phyloP scores from a whole-genome alignment of 345 rosid genomes.

The Pugionium dolabratum region DNA sequence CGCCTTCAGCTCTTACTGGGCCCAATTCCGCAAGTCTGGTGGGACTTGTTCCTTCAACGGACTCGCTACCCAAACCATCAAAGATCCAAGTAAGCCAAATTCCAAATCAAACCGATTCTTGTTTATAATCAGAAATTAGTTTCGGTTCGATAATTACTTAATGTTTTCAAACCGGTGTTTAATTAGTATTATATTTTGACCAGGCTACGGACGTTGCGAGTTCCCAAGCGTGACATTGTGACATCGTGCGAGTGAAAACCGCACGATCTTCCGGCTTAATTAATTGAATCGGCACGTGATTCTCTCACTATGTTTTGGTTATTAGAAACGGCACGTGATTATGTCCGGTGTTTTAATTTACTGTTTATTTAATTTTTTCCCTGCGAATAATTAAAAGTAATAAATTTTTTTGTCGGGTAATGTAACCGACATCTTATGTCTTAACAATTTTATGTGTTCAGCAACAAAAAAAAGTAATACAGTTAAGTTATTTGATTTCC shows the following conservation, averaged over 20 bases:
- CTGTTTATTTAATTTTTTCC: conserved; percentile 13
- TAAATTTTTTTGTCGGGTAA: too few species aligned
- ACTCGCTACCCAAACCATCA: conserved; percentile 63
- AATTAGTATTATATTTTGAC: conserved; percentile 12
- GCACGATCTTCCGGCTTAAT: conserved; percentile 22
- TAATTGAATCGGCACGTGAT: conserved; percentile 26
- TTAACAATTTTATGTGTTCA: too few species aligned
- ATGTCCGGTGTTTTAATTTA: background rate
- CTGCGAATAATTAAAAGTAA: background rate
- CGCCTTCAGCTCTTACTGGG: conserved; percentile 90
- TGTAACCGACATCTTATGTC: too few species aligned
- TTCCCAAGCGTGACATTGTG: conserved; percentile 72
- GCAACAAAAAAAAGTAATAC: too few species aligned
- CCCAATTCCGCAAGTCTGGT: conserved; percentile 59
- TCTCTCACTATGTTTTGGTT: background rate
- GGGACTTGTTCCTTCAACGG: conserved; percentile 78
- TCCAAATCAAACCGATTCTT: too few species aligned
- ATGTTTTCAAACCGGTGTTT: background rate
- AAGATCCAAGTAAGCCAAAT: conserved; percentile 75
- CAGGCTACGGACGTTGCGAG: conserved; percentile 79
- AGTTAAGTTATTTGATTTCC: too few species aligned
- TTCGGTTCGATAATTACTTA: background rate
- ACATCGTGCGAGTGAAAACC: conserved; percentile 17
- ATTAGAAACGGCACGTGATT: conserved; percentile 26
- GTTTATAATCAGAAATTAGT: background rate